These are phyloP conservation scores for Pleurotus pulmonarius DNA, from an alignment of 768 basidiomycete genomes.

Conservation along the genomic window DNA sequence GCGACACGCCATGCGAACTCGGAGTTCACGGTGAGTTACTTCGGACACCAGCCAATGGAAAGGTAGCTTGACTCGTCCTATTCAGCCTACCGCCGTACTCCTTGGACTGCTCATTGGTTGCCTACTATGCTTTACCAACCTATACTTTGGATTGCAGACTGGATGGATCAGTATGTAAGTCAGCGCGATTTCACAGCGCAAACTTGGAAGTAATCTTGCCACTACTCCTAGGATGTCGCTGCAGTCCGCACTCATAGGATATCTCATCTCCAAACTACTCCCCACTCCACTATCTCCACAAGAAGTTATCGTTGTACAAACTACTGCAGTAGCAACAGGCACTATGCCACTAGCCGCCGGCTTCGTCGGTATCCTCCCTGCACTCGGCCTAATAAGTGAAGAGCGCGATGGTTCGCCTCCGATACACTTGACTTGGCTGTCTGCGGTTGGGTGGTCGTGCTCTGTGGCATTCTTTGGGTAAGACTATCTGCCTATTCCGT, in stretches of 20 bases:
- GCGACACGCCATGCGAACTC: not conserved
- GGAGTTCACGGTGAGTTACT: conserved; percentile 1
- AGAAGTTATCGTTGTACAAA: conserved; percentile 92
- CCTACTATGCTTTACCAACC: conserved; percentile 88
- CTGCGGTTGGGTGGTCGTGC: conserved; percentile 81
- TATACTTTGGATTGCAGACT: conserved; percentile 84
- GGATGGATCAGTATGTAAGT: conserved; percentile 86
- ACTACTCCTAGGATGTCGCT: conserved; percentile 79
- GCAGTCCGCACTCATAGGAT: conserved; percentile 91
- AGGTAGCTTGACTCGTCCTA: not conserved
- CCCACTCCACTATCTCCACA: conserved; percentile 78
- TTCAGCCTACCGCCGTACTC: conserved; percentile 52
- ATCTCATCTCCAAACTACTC: conserved; percentile 73
- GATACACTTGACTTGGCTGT: conserved; percentile 68
- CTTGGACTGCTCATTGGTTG: conserved; percentile 84
- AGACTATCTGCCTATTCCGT: conserved; percentile 1
- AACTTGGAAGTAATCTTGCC: not conserved
- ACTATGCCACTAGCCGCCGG: conserved; percentile 81
- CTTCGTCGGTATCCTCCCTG: conserved; percentile 92
- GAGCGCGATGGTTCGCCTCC: conserved; percentile 75
- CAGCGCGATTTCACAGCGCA: not conserved
- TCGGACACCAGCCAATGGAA: not conserved
- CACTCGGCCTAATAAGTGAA: conserved; percentile 73
- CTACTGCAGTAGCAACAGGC: conserved; percentile 93
- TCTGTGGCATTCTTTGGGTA: conserved; percentile 94